Conservation (phyloP, 129 eudicot species). For the Artemisia argyi region DNA sequence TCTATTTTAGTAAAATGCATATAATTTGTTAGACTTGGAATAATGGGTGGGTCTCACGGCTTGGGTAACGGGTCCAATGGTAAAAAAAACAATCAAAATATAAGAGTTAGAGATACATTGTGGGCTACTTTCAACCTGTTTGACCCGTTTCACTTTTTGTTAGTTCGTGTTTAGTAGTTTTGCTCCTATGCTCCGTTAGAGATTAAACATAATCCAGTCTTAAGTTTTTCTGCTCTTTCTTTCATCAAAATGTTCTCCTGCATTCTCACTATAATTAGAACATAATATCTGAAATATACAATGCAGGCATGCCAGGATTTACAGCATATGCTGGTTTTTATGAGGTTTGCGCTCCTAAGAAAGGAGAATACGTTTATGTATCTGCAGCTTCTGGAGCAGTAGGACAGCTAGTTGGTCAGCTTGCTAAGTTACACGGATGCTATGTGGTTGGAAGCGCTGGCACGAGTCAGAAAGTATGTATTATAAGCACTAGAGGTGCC, state of each 20-base stretch:
- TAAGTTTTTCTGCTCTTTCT: background rate
- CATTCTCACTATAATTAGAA: background rate
- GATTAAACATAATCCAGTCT: too few relatives aligned
- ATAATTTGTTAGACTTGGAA: background rate
- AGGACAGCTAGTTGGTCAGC: constrained; percentile 92
- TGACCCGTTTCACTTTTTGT: too few relatives aligned
- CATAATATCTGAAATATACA: too few relatives aligned
- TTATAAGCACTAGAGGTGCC: background rate
- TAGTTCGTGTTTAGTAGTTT: too few relatives aligned
- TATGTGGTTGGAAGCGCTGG: constrained; percentile 97
- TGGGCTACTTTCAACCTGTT: too few relatives aligned
- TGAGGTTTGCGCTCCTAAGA: constrained; percentile 79
- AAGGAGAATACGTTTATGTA: constrained; percentile 69
- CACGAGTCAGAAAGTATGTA: constrained; percentile 61
- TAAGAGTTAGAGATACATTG: too few relatives aligned
- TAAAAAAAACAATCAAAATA: too few relatives aligned
- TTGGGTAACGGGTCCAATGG: too few relatives aligned
- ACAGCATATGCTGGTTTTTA: constrained; percentile 93
- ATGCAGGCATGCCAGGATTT: constrained; percentile 91
- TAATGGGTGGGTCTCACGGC: too few relatives aligned
- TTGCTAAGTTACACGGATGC: constrained; percentile 87
- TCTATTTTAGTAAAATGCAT: background rate
- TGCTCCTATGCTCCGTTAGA: too few relatives aligned
- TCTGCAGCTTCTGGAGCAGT: constrained; percentile 98
- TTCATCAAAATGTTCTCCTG: background rate